phyloP scores from a whole-genome alignment of 139 green algal genomes.

The Desmodesmus armatus region DNA sequence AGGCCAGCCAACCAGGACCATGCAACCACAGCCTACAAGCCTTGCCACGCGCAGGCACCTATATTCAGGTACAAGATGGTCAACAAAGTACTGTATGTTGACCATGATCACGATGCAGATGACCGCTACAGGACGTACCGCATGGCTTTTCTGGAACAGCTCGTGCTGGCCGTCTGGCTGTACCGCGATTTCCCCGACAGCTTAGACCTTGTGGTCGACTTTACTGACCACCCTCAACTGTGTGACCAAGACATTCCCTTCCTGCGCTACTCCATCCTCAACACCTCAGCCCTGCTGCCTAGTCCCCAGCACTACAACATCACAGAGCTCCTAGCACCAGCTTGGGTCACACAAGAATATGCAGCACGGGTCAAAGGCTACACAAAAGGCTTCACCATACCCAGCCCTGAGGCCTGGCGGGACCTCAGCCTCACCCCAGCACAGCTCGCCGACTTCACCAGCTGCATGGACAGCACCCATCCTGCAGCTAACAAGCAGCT shows the following conservation, averaged over 20 bases:
- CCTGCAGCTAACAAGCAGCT: not conserved
- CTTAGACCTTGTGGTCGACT: conserved; percentile 19
- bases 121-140: conserved; percentile 15
- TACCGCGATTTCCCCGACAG: conserved; percentile 28
- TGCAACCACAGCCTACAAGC: not conserved
- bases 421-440: not conserved
- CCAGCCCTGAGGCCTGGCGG: conserved; percentile 30
- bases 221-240: conserved; percentile 32
- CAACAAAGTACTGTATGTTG: not conserved
- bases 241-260: conserved; percentile 30
- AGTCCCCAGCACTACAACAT: conserved; percentile 7
- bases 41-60: not conserved
- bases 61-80: conserved; percentile 30
- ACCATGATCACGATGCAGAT: conserved; percentile 6
- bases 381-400: conserved; percentile 31
- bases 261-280: conserved; percentile 34
- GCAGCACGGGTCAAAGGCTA: not conserved
- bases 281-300: not conserved
- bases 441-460: conserved; percentile 19
- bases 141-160: conserved; percentile 22
- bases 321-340: conserved; percentile 17
- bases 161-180: conserved; percentile 18
- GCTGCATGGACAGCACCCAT: conserved; percentile 12
- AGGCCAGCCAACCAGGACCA: not conserved
- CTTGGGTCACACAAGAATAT: conserved; percentile 2